These are phyloP conservation scores for Bassia scoparia DNA, from an alignment of 148 eudicot genomes.

Conservation along the genomic window DNA sequence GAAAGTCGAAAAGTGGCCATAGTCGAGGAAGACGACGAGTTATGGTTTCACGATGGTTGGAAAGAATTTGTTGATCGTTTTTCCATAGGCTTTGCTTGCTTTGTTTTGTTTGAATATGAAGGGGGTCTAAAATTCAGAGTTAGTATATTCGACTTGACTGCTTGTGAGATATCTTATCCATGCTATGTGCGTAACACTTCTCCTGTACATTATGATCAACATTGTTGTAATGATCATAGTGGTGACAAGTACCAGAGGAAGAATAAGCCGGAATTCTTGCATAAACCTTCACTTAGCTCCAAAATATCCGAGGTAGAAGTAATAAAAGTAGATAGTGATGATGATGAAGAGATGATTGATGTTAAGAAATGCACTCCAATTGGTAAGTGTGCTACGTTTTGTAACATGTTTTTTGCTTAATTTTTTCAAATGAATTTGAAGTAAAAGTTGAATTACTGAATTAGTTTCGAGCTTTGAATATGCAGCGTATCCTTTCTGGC, in stretches of 20 bases:
- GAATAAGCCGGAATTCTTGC: neutral
- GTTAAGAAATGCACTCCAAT: neutral
- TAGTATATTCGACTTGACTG: slow-evolving; percentile 31
- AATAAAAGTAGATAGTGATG: neutral
- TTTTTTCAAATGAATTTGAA: neutral
- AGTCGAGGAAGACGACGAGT: slow-evolving; percentile 15
- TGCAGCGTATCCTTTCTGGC: slow-evolving; percentile 12
- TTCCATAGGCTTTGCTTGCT: slow-evolving; percentile 29
- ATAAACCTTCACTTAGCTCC: neutral
- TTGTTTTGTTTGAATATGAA: slow-evolving; percentile 35
- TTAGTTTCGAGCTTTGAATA: neutral
- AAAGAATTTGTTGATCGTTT: slow-evolving; percentile 31
- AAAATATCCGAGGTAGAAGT: neutral
- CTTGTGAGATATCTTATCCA: slow-evolving; percentile 36
- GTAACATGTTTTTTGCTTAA: neutral
- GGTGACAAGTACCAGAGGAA: neutral
- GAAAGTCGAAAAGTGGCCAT: slow-evolving; percentile 28
- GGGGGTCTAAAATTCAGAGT: slow-evolving; percentile 38
- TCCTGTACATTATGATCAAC: neutral
- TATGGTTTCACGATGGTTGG: slow-evolving; percentile 43
- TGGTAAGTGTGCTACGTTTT: neutral
- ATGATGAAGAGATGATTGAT: neutral
- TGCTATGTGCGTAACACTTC: neutral
- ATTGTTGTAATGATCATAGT: neutral
- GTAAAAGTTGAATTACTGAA: neutral